A percentile compares a stretch with the other conserved stretches of the same genome.
Evolutionary conservation across 2,329 filamentous ascomycete genomes (phyloP).

Genomic region (Alternaria tenuissima): DNA sequence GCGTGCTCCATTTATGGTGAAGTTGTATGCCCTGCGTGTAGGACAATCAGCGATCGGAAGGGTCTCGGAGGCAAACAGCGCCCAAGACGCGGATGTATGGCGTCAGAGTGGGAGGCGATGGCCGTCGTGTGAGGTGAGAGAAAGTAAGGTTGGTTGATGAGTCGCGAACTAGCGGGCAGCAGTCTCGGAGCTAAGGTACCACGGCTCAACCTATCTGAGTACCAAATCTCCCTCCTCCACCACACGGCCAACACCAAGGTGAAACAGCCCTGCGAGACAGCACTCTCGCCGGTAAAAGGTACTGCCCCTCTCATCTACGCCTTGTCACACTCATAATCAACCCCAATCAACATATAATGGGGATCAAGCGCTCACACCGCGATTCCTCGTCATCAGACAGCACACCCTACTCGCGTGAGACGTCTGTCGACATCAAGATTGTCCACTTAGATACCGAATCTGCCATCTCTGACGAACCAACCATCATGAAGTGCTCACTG

Average conservation of each 20-base stretch:
- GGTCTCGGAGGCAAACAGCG: constrained; percentile 34
- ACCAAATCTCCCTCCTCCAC: constrained; percentile 1
- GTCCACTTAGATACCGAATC: constrained; percentile 63
- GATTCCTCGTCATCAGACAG: constrained; percentile 56
- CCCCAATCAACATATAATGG: constrained; percentile 54
- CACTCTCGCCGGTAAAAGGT: constrained; percentile 32
- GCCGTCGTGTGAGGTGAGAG: constrained; percentile 22
- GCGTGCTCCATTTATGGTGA: constrained; percentile 67
- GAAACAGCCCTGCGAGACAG: constrained; percentile 17
- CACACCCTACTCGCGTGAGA: constrained; percentile 39
- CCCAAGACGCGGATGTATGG: constrained; percentile 33
- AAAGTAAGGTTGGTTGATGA: constrained; percentile 18
- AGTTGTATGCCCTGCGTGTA: constrained; percentile 37
- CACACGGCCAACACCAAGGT: constrained; percentile 2
- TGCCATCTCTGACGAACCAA: constrained; percentile 35
- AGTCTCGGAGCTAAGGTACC: constrained; percentile 18
- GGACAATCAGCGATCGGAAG: constrained; percentile 43
- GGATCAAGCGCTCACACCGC: constrained; percentile 65
- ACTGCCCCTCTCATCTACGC: constrained; percentile 32
- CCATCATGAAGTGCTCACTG: constrained; percentile 79
- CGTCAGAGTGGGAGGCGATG: constrained; percentile 22
- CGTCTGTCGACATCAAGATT: constrained; percentile 51
- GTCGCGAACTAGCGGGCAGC: constrained; percentile 20
- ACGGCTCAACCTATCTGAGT: background rate
- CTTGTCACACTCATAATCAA: constrained; percentile 19